Conservation (phyloP, 1,284 basidiomycete genomes). For the Melampsora americana region DNA sequence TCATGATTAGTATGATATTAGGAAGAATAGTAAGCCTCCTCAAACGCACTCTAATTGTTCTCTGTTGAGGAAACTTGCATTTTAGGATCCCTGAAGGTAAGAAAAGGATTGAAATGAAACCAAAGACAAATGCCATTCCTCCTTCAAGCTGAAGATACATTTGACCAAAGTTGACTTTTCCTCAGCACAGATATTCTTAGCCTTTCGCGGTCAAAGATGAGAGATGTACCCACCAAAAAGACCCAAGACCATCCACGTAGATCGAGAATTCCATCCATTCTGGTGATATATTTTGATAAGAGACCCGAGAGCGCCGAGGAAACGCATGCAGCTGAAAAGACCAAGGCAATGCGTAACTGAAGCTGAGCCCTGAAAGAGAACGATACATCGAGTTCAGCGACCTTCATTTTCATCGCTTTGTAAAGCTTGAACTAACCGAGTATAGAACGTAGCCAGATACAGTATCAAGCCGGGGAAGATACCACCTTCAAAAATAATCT, state of each 20-base stretch:
- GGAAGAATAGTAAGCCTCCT: background rate
- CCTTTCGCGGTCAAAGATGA: too few species aligned
- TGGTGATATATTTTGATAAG: constrained; percentile 18
- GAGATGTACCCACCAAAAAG: constrained; percentile 7
- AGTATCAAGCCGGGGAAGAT: constrained; percentile 15
- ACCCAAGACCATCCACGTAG: constrained; percentile 32
- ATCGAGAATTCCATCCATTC: constrained; percentile 13
- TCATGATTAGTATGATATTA: background rate
- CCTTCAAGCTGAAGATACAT: background rate
- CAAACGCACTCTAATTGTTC: background rate
- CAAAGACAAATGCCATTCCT: background rate
- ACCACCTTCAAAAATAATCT: constrained; percentile 12
- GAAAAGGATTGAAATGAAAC: background rate
- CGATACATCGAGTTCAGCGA: background rate
- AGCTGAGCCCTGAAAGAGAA: constrained; percentile 7
- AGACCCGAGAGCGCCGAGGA: constrained; percentile 16
- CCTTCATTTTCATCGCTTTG: background rate
- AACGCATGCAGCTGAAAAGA: constrained; percentile 11
- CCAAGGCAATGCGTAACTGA: constrained; percentile 32
- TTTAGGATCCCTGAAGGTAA: background rate
- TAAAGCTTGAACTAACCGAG: constrained; percentile 11
- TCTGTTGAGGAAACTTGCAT: background rate
- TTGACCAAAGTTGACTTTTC: background rate
- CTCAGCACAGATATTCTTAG: too few species aligned
- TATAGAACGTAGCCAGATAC: constrained; percentile 26